Conservation (phyloP, 179 eudicot genomes). For the Patellifolia procumbens region DNA sequence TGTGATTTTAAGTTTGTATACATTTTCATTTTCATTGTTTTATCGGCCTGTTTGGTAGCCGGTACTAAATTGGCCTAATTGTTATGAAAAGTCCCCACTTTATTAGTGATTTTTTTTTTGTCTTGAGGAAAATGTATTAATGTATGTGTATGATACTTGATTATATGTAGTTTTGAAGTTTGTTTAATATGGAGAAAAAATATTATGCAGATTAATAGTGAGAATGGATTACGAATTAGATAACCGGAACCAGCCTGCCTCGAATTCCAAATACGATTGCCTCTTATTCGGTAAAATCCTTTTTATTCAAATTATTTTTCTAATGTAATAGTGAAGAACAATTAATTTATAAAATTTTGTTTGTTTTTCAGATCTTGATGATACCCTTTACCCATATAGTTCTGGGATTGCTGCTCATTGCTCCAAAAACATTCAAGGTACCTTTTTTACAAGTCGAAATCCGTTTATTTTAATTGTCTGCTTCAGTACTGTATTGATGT, state of each 20-base stretch:
- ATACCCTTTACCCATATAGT: constrained; percentile 82
- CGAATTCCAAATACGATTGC: constrained; percentile 67
- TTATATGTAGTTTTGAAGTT: no score
- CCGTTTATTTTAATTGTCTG: no score
- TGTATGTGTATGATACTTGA: no score
- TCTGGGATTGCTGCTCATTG: constrained; percentile 66
- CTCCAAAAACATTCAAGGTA: constrained; percentile 76
- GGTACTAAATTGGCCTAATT: no score
- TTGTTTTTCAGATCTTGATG: constrained; percentile 79
- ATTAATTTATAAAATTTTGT: not conserved
- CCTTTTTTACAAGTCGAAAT: no score
- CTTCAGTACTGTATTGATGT: no score
- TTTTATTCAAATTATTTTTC: not conserved
- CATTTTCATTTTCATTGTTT: no score
- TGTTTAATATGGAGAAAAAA: not conserved
- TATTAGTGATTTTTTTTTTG: no score
- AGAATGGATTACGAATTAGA: constrained; percentile 39
- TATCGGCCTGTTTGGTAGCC: no score
- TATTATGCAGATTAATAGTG: constrained; percentile 18
- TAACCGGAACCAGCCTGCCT: constrained; percentile 22
- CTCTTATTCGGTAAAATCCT: constrained; percentile 72
- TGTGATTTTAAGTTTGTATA: no score
- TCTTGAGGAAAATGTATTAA: not conserved
- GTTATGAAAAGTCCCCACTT: no score
- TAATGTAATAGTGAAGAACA: not conserved